Conservation (phyloP, 139 green algal genomes). For the Chlamydomonas urium region DNA sequence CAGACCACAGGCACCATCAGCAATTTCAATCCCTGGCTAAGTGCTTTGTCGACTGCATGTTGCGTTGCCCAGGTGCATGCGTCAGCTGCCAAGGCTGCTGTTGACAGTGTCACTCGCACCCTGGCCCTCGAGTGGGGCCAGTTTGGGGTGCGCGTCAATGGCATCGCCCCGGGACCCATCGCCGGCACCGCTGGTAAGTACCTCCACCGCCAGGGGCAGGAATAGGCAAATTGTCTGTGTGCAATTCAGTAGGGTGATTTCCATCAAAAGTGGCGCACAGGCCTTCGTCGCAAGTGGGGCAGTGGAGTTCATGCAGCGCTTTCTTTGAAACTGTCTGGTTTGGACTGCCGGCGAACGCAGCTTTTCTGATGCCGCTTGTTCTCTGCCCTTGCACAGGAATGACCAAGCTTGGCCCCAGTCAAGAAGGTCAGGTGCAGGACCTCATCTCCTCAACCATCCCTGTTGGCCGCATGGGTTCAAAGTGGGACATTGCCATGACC, state of each 20-base stretch:
- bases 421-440: constrained; percentile 28
- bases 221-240: no score
- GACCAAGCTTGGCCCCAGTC: constrained; percentile 80
- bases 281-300: no score
- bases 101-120: constrained; percentile 87
- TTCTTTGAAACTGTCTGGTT: no score
- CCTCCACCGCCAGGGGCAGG: background rate
- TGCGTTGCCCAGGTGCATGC: constrained; percentile 65
- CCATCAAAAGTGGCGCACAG: no score
- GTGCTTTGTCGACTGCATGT: no score
- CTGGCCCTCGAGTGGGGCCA: constrained; percentile 91
- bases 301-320: no score
- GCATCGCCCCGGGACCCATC: constrained; percentile 89
- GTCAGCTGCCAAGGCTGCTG: constrained; percentile 81
- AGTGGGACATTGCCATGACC: constrained; percentile 86
- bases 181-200: constrained; percentile 70
- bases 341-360: no score
- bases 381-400: constrained; percentile 55
- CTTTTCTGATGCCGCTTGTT: no score
- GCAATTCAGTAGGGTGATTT: no score
- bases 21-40: no score
- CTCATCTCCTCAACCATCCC: constrained; percentile 54
- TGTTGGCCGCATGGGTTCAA: constrained; percentile 69
- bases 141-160: constrained; percentile 78
- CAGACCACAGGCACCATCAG: no score